phyloP scores from a whole-genome alignment of 257 asterid species.

The Solanum paucissectum region DNA sequence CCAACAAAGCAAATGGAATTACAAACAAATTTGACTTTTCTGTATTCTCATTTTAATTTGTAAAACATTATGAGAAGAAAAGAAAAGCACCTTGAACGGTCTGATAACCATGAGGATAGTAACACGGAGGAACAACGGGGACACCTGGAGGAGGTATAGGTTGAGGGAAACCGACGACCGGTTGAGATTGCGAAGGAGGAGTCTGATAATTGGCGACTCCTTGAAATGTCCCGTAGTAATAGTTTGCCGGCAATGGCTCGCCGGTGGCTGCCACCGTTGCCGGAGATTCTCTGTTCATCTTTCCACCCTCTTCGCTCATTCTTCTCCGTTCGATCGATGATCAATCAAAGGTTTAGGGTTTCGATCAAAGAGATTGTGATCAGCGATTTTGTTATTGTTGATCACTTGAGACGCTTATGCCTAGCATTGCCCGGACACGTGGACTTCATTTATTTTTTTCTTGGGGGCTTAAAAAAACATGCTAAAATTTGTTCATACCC shows the following conservation, averaged over 20 bases:
- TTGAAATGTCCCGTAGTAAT: constrained; percentile 77
- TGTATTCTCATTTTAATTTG: not conserved
- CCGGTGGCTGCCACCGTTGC: constrained; percentile 10
- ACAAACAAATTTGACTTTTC: not conserved
- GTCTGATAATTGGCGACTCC: constrained; percentile 69
- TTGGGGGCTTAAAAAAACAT: too few species aligned
- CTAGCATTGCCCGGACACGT: not conserved
- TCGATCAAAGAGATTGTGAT: not conserved
- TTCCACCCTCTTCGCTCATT: constrained; percentile 42
- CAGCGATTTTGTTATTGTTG: not conserved
- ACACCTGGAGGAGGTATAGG: constrained; percentile 50
- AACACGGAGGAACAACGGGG: constrained; percentile 26
- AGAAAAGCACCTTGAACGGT: constrained; percentile 36
- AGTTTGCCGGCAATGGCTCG: constrained; percentile 26
- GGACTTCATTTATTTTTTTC: not conserved
- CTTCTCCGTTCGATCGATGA: not conserved
- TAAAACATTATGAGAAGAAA: not conserved
- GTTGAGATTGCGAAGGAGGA: constrained; percentile 32
- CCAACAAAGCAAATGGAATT: not conserved
- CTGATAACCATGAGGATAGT: constrained; percentile 63
- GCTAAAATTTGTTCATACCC: too few species aligned
- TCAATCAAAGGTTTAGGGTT: not conserved
- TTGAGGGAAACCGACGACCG: constrained; percentile 71
- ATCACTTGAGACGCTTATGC: not conserved
- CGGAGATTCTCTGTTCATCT: constrained; percentile 14